These are phyloP conservation scores for Salvia sclarea DNA, from an alignment of 305 asterid species.

Conservation along the genomic window DNA sequence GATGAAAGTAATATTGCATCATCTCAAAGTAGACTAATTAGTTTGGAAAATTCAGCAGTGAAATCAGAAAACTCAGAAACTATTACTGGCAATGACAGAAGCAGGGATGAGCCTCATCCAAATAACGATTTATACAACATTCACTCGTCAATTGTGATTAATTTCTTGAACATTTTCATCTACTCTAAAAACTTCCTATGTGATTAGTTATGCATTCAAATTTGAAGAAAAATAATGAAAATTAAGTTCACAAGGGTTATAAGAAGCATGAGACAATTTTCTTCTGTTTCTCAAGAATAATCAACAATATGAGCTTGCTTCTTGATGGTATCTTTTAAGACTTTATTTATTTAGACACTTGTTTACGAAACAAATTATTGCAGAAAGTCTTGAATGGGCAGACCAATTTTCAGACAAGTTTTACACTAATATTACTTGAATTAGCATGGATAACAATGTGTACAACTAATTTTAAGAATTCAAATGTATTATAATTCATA, in stretches of 20 bases:
- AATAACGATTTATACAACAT: background rate
- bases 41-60: constrained; percentile 13
- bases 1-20: constrained; percentile 11
- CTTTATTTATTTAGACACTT: background rate
- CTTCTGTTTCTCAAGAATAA: background rate
- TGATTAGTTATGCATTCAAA: constrained; percentile 7
- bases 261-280: background rate
- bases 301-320: constrained; percentile 24
- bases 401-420: constrained; percentile 2
- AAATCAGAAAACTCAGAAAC: constrained; percentile 23
- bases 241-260: constrained; percentile 12
- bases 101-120: constrained; percentile 16
- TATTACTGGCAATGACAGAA: background rate
- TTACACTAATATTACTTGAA: constrained; percentile 19
- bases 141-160: background rate
- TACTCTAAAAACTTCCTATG: background rate
- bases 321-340: constrained; percentile 7
- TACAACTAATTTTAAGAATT: constrained; percentile 13
- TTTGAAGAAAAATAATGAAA: background rate
- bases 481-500: background rate
- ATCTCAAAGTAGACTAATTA: background rate
- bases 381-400: background rate
- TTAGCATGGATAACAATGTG: background rate
- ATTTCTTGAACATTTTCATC: background rate
- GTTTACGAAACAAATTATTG: constrained; percentile 4